Evolutionary conservation across 129 eudicot species (phyloP).

Genomic region (Calendula officinalis): DNA sequence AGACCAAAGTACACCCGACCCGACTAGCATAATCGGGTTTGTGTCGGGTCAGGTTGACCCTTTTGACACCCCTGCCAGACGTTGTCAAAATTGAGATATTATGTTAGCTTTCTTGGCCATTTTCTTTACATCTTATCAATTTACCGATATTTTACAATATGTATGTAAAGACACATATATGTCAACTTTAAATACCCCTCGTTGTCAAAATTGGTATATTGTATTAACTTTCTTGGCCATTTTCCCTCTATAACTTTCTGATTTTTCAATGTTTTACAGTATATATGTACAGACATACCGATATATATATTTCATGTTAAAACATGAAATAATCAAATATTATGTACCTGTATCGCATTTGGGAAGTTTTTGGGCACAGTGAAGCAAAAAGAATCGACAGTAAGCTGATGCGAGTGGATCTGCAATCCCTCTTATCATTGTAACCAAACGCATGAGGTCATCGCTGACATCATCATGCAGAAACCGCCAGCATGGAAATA

Average conservation of each 20-base stretch:
- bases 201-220: too few relatives aligned
- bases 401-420: slow-evolving; percentile 81
- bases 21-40: too few relatives aligned
- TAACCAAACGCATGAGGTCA: slow-evolving; percentile 61
- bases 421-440: slow-evolving; percentile 80
- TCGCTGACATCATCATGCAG: slow-evolving; percentile 44
- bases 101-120: too few relatives aligned
- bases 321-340: slow-evolving; percentile 7
- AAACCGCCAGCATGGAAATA: slow-evolving; percentile 78
- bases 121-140: too few relatives aligned
- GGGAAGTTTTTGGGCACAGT: slow-evolving; percentile 61
- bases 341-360: slow-evolving; percentile 44
- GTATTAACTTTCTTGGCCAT: background rate
- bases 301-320: slow-evolving; percentile 3
- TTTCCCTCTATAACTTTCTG: background rate
- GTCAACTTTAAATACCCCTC: too few relatives aligned
- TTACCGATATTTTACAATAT: too few relatives aligned
- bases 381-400: slow-evolving; percentile 66
- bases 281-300: background rate
- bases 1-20: too few relatives aligned
- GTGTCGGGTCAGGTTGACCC: too few relatives aligned
- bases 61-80: too few relatives aligned
- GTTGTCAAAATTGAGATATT: too few relatives aligned
- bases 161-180: too few relatives aligned
- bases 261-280: slow-evolving; percentile 1